Evolutionary conservation across 768 basidiomycete genomes (phyloP).

Genomic region (Boletus sp.): DNA sequence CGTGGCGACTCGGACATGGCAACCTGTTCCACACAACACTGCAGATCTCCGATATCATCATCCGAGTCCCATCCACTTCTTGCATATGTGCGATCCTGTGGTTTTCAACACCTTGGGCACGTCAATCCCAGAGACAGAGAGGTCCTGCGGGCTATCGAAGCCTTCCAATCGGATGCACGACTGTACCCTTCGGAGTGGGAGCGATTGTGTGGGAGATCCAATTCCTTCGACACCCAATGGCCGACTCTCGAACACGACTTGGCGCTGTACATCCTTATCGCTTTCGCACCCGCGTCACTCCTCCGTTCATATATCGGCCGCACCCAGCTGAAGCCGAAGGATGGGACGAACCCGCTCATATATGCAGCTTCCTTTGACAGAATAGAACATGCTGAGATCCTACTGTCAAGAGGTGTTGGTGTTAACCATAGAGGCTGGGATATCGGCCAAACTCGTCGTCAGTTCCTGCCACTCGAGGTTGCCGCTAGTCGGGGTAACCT

Average conservation of each 20-base stretch:
- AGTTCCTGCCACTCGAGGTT: background rate
- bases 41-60: too few relatives aligned
- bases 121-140: background rate
- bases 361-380: background rate
- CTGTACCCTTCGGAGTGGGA: background rate
- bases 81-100: background rate
- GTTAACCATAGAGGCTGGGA: background rate
- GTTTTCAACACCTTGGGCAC: background rate
- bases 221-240: background rate
- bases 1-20: background rate
- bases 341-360: too few relatives aligned
- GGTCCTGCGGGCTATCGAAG: background rate
- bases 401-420: background rate
- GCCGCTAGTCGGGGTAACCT: rapidly evolving
- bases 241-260: too few relatives aligned
- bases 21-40: background rate
- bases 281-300: too few relatives aligned
- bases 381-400: background rate
- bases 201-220: background rate
- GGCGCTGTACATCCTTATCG: too few relatives aligned
- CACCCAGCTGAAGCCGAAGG: too few relatives aligned
- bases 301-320: too few relatives aligned
- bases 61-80: background rate
- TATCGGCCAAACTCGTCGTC: rapidly evolving
- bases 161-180: background rate